Conservation (phyloP, 106 monocot genomes). For the Ottelia alismoides region DNA sequence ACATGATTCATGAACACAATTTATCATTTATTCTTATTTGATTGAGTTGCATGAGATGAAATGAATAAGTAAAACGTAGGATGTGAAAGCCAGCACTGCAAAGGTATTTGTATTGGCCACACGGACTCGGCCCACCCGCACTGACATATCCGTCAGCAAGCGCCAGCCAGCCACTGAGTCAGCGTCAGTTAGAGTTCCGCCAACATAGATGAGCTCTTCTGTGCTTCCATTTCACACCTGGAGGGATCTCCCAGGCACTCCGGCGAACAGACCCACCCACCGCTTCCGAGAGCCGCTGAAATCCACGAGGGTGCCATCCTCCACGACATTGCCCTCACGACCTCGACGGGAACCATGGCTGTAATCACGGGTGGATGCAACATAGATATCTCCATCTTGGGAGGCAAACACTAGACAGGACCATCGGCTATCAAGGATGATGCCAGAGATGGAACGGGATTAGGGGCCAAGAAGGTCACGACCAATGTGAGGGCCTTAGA, state of each 20-base stretch:
- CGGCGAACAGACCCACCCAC: constrained; percentile 57
- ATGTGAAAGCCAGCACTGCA: constrained; percentile 17
- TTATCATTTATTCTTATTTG: too few relatives aligned
- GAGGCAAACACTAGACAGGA: constrained; percentile 32
- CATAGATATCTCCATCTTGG: constrained; percentile 42
- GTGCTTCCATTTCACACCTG: constrained; percentile 32
- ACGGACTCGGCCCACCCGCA: constrained; percentile 23
- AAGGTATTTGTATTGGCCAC: constrained; percentile 1
- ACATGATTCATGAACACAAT: too few relatives aligned
- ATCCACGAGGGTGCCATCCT: constrained; percentile 47
- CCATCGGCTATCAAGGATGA: constrained; percentile 10
- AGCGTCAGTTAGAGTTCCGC: constrained; percentile 33
- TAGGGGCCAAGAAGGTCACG: constrained; percentile 37
- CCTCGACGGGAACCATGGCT: constrained; percentile 13
- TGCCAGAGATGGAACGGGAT: constrained; percentile 38
- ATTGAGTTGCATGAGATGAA: too few relatives aligned
- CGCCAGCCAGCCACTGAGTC: constrained; percentile 44
- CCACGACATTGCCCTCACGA: constrained; percentile 30
- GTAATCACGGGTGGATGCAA: constrained; percentile 5
- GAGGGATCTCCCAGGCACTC: constrained; percentile 43
- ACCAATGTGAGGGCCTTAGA: constrained; percentile 14
- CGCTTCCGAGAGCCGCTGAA: constrained; percentile 19
- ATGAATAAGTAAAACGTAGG: too few relatives aligned
- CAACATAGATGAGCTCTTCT: constrained; percentile 24
- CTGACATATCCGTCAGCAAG: constrained; percentile 23